Evolutionary conservation across 257 asterid species (phyloP), one percentile per base, ranked within the genome.

Genomic region (Solanum chmielewskii): DNA sequence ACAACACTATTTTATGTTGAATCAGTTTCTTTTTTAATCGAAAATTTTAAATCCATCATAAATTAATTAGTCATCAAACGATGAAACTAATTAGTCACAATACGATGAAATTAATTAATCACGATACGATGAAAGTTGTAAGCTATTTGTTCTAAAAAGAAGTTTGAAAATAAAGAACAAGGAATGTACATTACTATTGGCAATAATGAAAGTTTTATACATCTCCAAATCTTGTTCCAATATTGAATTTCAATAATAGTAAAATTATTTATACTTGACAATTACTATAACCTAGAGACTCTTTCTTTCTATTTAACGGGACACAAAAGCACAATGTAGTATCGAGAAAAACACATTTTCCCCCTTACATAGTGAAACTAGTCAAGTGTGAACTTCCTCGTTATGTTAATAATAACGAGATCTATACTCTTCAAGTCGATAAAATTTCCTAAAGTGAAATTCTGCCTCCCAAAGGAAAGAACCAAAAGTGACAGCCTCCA

Each of bases 401-500:
- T 16, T 52, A 52, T 16, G 60, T 52, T 23, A 52, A 52, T 52
- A 16, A 1, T 16, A 52, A 16, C 7, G 23, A 16, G 62, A 6
- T 52, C 4, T 52, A 2, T 16, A 52, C 35, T 94, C 95, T 88
- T 92, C 90, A 4, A 94, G 98, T 88, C 35, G 89, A 91, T 90
- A 95, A 52, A 91, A 91, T 82, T 12, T 85, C 49, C 85, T 89
- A 82, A 94, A 91, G 23, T 80, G 88, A 47, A 89, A 91, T 74
- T 97, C 99, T 3, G 96, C 86, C 1, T 93, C 98, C 97, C 96
- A 95, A 7, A 97, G 89, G 89, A 94, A 97, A 18, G 91, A 92
- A 42, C 99, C 98, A 71, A 97, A 97, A 25, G 97, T 99, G 73
- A 96, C 92, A 37, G 92, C 98, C 91, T 96, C 99, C 68, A 96